Evolutionary conservation across 139 green algal genomes (phyloP), one percentile per base, ranked within the genome.

Genomic region (Dunaliella primolecta): DNA sequence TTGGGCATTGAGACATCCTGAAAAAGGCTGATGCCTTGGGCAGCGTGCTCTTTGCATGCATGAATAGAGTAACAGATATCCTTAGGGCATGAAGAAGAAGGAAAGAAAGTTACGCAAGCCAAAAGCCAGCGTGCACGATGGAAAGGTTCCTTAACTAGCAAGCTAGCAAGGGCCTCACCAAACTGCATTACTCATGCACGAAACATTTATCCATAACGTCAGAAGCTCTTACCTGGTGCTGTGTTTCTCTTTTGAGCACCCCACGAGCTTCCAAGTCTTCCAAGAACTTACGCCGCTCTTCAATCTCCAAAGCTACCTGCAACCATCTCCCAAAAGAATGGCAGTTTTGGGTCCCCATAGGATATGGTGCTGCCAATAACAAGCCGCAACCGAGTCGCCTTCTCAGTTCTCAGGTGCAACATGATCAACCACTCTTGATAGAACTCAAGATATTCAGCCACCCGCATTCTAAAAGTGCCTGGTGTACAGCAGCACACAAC

Each of bases 221-320:
- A n/a, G n/a, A n/a, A n/a, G n/a, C 34, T 20, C 80, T 2, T 38
- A 85, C 82, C 38, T 84, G 81, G 32, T 87, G 33, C 1, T 87
- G 82, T 2, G 64, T 86, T 35, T 84, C 64, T 2, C 25, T 35
- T n/a, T 30, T 76, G 24, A 89, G 79, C 15, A 57, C 38, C 21
- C 83, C 81, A 11, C 31, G 55, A 1, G 76, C 76, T 71, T 88
- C 80, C 88, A 91, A 64, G 56, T 85, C 85, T 11, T 80, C 37
- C 75, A 91, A 80, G 83, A 87, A 89, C 36, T 81, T 25, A 1
- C 84, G 78, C 32, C 88, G 82, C 79, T 91, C 88, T 0, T 86
- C 81, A 0, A 91, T 79, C 64, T 91, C 84, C 1, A 25, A 2
- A 30, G 75, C 31, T n/a, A 88, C 81, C 75, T 80, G 71, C 71